Evolutionary conservation across 306 rosid genomes (phyloP).

Genomic region (Sechiopsis laciniata): DNA sequence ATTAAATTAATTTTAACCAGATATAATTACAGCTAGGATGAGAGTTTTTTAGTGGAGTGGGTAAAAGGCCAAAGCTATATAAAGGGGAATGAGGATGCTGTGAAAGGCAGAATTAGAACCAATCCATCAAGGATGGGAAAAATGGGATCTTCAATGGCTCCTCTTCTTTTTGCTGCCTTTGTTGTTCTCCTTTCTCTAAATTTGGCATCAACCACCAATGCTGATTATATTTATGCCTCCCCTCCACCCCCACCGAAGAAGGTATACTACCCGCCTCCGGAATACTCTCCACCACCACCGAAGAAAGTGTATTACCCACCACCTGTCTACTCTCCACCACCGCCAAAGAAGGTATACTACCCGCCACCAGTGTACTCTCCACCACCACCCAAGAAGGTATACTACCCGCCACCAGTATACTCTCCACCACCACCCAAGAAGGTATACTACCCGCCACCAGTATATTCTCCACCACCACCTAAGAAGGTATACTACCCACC

Average conservation of each 20-base stretch:
- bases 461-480: too few relatives aligned
- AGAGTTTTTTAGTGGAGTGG: conserved; percentile 4
- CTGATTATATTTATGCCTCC: conserved; percentile 8
- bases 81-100: neutral
- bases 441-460: too few relatives aligned
- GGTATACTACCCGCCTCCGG: too few relatives aligned
- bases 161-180: conserved; percentile 7
- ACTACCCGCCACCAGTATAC: too few relatives aligned
- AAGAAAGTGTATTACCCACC: too few relatives aligned
- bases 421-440: too few relatives aligned
- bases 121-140: conserved; percentile 12
- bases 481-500: too few relatives aligned
- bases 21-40: neutral
- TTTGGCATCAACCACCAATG: neutral
- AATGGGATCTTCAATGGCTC: conserved; percentile 11
- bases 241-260: neutral
- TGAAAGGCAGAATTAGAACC: neutral
- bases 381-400: too few relatives aligned
- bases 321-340: too few relatives aligned
- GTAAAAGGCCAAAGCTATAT: conserved; percentile 14
- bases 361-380: too few relatives aligned
- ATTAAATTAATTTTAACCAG: neutral
- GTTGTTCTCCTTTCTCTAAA: conserved; percentile 5
- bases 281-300: too few relatives aligned
- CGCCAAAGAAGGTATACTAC: too few relatives aligned